Percentiles rank a stretch among this genome's conserved stretches.
These are phyloP conservation scores for Cucurbita maxima DNA, from an alignment of 306 rosid species.

Conservation along the genomic window DNA sequence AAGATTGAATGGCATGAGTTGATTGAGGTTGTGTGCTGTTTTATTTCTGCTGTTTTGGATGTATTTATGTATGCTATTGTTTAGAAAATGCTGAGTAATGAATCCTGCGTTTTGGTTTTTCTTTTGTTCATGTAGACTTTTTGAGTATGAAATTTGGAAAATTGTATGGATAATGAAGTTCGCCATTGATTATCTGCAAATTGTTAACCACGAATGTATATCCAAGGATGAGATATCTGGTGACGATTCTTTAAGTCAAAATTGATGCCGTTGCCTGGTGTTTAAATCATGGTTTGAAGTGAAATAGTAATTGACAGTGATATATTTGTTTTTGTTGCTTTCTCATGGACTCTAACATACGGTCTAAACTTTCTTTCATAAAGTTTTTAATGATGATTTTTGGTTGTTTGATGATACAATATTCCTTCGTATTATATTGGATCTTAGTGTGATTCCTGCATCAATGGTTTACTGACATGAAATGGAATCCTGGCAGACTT, in stretches of 20 bases:
- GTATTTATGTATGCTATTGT: background rate
- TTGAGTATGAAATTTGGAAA: background rate
- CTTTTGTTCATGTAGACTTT: background rate
- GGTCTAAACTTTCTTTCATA: background rate
- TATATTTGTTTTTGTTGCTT: background rate
- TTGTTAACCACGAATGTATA: background rate
- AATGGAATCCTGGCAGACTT: slow-evolving; percentile 32
- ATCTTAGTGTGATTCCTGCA: background rate
- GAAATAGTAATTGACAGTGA: background rate
- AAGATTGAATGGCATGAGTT: background rate
- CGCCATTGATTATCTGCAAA: background rate
- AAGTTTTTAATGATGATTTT: background rate
- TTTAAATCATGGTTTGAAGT: background rate
- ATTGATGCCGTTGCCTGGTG: background rate
- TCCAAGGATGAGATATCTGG: background rate
- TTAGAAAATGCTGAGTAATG: background rate
- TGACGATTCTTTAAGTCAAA: background rate
- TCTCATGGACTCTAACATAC: background rate
- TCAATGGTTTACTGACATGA: slow-evolving; percentile 9
- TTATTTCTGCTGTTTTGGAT: background rate
- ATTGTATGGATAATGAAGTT: background rate
- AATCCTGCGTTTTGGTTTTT: background rate
- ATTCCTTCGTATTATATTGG: background rate
- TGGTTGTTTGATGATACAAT: background rate
- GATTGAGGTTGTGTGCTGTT: background rate